These are phyloP conservation scores for Helichrysum umbraculigerum DNA, from an alignment of 129 eudicot genomes.

Conservation along the genomic window DNA sequence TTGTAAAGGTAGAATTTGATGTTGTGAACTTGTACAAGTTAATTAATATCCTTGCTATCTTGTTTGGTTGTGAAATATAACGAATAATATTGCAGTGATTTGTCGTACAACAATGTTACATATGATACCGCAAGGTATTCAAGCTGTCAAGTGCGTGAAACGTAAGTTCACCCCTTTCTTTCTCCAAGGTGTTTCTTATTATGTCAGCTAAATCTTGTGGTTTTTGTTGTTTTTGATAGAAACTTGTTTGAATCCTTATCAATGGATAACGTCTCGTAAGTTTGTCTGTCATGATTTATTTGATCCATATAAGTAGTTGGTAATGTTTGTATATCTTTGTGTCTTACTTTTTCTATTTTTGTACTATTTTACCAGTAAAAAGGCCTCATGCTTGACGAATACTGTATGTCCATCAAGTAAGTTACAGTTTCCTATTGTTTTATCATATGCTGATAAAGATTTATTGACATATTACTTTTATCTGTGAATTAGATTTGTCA, in stretches of 20 bases:
- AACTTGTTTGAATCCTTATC: slow-evolving; percentile 35
- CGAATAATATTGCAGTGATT: slow-evolving; percentile 31
- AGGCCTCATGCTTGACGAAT: slow-evolving; percentile 38
- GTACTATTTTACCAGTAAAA: slow-evolving; percentile 21
- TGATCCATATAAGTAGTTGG: neutral
- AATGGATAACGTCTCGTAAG: slow-evolving; percentile 38
- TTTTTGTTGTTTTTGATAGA: slow-evolving; percentile 24
- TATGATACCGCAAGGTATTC: slow-evolving; percentile 11
- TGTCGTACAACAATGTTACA: slow-evolving; percentile 52
- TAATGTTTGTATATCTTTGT: neutral
- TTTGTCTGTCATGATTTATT: neutral
- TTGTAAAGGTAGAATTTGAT: neutral
- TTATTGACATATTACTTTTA: neutral
- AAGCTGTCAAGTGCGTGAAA: slow-evolving; percentile 36
- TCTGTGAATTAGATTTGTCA: slow-evolving; percentile 34
- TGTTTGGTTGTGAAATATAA: neutral
- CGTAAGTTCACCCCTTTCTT: slow-evolving; percentile 35
- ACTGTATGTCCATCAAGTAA: slow-evolving; percentile 27
- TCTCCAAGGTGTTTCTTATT: neutral
- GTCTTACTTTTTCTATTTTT: neutral
- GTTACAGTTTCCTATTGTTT: slow-evolving; percentile 6
- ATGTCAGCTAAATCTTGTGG: neutral
- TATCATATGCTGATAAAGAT: slow-evolving; percentile 18
- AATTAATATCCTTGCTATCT: neutral
- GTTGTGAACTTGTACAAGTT: neutral